Evolutionary conservation across 306 rosid species (phyloP).

Genomic region (Erythrophleum fordii): DNA sequence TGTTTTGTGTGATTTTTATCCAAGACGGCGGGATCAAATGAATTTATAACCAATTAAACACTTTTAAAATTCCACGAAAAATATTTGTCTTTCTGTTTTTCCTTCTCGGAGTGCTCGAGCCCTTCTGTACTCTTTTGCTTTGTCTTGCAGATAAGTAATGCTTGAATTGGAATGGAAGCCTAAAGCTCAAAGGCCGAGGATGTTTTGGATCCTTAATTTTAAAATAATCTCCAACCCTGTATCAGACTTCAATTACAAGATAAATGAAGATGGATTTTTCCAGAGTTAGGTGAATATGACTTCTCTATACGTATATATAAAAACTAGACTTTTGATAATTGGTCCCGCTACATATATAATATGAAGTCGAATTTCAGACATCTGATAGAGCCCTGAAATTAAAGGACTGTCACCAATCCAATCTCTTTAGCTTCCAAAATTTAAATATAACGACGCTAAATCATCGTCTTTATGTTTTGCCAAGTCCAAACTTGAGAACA

Average conservation of each 20-base stretch:
- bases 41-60: slow-evolving; percentile 39
- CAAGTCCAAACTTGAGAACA: not conserved
- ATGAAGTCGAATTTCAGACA: not conserved
- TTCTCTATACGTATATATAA: slow-evolving; percentile 14
- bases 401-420: not conserved
- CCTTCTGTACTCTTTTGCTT: slow-evolving; percentile 54
- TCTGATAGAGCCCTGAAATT: too few relatives aligned
- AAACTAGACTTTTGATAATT: not conserved
- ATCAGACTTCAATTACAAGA: slow-evolving; percentile 53
- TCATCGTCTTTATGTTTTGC: not conserved
- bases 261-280: not conserved
- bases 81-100: not conserved
- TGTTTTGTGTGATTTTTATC: slow-evolving; percentile 35
- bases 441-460: not conserved
- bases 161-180: slow-evolving; percentile 90
- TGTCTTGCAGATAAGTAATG: slow-evolving; percentile 70
- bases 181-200: slow-evolving; percentile 36
- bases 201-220: slow-evolving; percentile 36
- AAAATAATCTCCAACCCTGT: slow-evolving; percentile 31
- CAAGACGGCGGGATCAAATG: slow-evolving; percentile 42
- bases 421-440: not conserved
- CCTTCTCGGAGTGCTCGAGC: slow-evolving; percentile 4
- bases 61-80: slow-evolving; percentile 17
- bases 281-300: slow-evolving; percentile 45
- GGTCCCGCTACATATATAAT: slow-evolving; percentile 15